Evolutionary conservation across 163 green algal genomes (phyloP).

Genomic region (Trebouxia gelatinosa): DNA sequence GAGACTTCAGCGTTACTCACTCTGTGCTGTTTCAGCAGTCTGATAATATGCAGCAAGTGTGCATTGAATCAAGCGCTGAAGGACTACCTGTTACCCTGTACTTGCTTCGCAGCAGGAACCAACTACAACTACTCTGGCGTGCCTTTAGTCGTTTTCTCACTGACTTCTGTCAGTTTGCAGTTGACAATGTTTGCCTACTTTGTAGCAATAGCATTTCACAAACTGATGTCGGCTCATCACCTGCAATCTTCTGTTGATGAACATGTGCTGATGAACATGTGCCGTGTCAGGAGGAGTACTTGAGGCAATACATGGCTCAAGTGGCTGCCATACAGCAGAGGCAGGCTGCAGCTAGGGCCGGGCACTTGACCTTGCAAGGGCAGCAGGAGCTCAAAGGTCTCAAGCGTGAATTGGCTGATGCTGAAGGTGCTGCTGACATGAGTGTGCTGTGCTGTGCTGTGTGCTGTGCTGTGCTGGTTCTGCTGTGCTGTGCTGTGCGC

Average conservation of each 20-base stretch:
- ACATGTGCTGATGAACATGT: not conserved
- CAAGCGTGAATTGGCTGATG: slow-evolving; percentile 2
- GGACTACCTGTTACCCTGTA: too few species aligned
- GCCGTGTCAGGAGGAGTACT: slow-evolving; percentile 17
- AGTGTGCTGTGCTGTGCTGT: too few species aligned
- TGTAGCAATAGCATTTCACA: not conserved
- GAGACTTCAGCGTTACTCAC: not conserved
- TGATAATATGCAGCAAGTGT: not conserved
- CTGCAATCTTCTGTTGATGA: not conserved
- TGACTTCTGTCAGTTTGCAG: not conserved
- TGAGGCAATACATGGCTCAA: slow-evolving; percentile 26
- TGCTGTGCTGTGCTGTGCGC: too few species aligned
- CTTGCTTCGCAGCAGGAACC: not conserved
- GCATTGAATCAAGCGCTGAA: too few species aligned
- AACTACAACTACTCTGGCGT: not conserved
- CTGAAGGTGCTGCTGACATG: too few species aligned
- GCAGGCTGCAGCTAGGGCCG: not conserved
- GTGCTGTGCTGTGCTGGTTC: too few species aligned
- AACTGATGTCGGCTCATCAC: not conserved
- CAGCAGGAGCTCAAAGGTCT: slow-evolving; percentile 17
- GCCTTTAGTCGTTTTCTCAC: not conserved
- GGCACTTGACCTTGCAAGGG: not conserved
- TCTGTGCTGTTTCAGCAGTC: not conserved
- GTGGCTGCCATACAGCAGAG: slow-evolving; percentile 16
- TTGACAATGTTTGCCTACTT: not conserved